These are phyloP conservation scores for Graphilbum ipis-grandicollis DNA, from an alignment of 2,329 filamentous ascomycete genomes.

Conservation along the genomic window DNA sequence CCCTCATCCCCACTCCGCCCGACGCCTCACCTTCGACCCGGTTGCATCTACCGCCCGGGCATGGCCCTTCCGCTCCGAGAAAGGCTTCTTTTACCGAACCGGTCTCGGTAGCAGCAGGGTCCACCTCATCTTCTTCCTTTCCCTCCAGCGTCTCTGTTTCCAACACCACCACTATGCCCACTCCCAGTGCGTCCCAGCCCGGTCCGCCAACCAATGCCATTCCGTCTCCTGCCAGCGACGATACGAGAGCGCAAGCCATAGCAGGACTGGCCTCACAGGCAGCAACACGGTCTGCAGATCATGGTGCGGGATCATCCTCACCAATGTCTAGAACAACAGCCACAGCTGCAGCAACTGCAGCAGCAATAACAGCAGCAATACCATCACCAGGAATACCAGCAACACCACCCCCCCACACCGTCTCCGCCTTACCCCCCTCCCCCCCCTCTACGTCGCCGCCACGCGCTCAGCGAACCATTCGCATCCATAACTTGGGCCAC, in stretches of 20 bases:
- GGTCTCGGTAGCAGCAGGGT: no score
- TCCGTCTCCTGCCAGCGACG: conserved; percentile 20
- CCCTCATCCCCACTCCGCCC: conserved; percentile 1
- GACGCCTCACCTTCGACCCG: no score
- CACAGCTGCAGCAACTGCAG: background rate
- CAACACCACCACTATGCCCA: conserved; percentile 11
- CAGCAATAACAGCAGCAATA: conserved; percentile 5
- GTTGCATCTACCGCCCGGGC: no score
- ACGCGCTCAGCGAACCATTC: conserved; percentile 40
- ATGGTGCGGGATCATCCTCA: no score
- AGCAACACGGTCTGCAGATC: no score
- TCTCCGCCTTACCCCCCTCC: conserved; percentile 12
- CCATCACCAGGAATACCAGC: no score
- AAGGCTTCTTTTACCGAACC: no score
- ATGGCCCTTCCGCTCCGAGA: no score
- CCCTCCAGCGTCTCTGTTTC: conserved; percentile 10
- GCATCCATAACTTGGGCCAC: conserved; percentile 76
- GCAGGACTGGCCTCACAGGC: no score
- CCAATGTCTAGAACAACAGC: conserved; percentile 10
- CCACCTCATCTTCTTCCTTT: conserved; percentile 5
- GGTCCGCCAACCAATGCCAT: conserved; percentile 10
- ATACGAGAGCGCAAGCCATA: no score
- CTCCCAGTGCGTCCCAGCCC: conserved; percentile 1
- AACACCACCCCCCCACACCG: no score
- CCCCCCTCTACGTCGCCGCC: conserved; percentile 13